These are phyloP conservation scores for Colletotrichum truncatum DNA, from an alignment of 2,329 filamentous ascomycete species.

Conservation along the genomic window DNA sequence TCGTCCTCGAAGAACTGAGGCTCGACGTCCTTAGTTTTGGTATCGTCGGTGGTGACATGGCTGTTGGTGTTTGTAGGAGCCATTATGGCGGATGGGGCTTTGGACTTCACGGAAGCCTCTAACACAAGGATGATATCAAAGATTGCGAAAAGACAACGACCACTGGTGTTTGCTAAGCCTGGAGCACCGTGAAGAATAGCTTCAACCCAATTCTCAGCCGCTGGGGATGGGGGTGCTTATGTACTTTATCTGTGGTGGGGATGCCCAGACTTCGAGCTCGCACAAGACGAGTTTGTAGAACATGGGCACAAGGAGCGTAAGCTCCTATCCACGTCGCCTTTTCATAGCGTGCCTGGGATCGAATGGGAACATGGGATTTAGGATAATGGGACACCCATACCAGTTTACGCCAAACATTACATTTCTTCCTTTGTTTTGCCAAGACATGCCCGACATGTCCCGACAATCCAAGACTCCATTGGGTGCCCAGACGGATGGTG, in stretches of 20 bases:
- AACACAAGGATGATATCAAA: too few relatives aligned
- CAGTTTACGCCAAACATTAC: neutral
- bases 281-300: too few relatives aligned
- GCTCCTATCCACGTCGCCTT: neutral
- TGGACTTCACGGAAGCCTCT: neutral
- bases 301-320: neutral
- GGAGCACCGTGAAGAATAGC: neutral
- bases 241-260: slow-evolving; percentile 3
- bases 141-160: neutral
- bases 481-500: neutral
- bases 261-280: slow-evolving; percentile 10
- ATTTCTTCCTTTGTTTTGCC: neutral
- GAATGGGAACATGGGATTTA: neutral
- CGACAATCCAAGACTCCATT: slow-evolving; percentile 15
- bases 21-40: slow-evolving; percentile 17
- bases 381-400: neutral
- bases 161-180: neutral
- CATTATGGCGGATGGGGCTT: neutral
- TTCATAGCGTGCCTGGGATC: slow-evolving; percentile 1
- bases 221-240: slow-evolving; percentile 11
- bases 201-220: neutral
- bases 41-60: neutral
- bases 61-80: neutral
- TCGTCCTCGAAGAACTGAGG: slow-evolving; percentile 31
- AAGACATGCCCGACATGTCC: slow-evolving; percentile 26